A percentile compares a stretch with the other conserved stretches of the same genome.
These are phyloP conservation scores for Penicillium manginii DNA, from an alignment of 495 filamentous ascomycete genomes.

Conservation along the genomic window DNA sequence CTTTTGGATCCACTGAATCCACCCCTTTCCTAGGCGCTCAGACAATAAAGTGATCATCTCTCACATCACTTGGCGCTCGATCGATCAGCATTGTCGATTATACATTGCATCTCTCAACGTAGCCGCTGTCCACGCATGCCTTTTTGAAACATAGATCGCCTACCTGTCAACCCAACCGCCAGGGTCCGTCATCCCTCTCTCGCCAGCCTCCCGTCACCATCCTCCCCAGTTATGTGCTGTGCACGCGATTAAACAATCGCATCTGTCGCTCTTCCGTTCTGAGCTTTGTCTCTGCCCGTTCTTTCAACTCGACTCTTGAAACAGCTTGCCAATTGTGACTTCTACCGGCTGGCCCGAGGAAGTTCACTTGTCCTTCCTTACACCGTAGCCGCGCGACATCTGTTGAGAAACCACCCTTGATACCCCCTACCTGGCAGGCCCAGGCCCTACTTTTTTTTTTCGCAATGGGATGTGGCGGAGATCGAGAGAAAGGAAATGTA, in stretches of 20 bases:
- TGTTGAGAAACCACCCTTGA: constrained; percentile 3
- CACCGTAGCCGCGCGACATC: constrained; percentile 13
- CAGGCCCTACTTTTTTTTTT: constrained; percentile 25
- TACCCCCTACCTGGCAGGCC: constrained; percentile 38
- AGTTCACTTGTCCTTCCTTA: constrained; percentile 26
- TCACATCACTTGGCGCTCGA: constrained; percentile 12
- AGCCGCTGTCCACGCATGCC: constrained; percentile 19
- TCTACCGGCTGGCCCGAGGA: constrained; percentile 49
- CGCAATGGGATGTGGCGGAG: constrained; percentile 75
- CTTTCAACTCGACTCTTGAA: constrained; percentile 13
- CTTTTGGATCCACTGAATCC: constrained; percentile 23
- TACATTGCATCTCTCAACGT: constrained; percentile 8
- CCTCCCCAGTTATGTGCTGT: constrained; percentile 26
- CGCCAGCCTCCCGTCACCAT: constrained; percentile 5
- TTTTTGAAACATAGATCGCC: constrained; percentile 20
- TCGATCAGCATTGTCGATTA: constrained; percentile 15
- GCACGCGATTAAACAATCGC: constrained; percentile 23
- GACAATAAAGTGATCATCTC: constrained; percentile 21
- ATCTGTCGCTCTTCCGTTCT: constrained; percentile 17
- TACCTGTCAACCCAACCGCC: constrained; percentile 9
- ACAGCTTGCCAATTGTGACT: constrained; percentile 30
- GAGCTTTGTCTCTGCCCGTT: constrained; percentile 4
- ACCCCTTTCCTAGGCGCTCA: constrained; percentile 30
- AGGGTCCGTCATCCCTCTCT: not conserved
- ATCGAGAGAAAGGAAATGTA: constrained; percentile 69